Evolutionary conservation across 2,329 filamentous ascomycete species (phyloP).

Genomic region (Aspergillus fructus): DNA sequence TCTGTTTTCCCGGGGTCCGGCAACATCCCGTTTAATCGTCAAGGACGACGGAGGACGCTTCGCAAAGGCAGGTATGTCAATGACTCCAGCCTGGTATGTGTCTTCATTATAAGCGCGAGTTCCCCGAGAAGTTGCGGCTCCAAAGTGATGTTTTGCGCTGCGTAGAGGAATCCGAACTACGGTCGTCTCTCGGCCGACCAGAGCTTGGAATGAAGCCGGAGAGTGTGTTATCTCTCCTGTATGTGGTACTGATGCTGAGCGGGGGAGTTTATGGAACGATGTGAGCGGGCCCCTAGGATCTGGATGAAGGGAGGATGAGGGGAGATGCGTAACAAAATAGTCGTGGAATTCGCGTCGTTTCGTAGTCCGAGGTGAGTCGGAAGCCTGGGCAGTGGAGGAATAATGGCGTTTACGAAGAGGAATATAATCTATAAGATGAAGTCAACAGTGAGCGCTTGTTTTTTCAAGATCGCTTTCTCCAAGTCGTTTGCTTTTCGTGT

Average conservation of each 20-base stretch:
- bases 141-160: conserved; percentile 95
- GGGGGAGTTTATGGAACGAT: conserved; percentile 80
- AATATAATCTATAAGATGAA: conserved; percentile 32
- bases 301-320: conserved; percentile 87
- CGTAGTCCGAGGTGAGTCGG: conserved; percentile 10
- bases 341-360: conserved; percentile 72
- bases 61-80: conserved; percentile 90
- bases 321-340: conserved; percentile 95
- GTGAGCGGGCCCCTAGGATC: conserved; percentile 67
- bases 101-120: conserved; percentile 91
- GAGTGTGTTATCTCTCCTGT: conserved; percentile 50
- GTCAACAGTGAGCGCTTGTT: neutral
- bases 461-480: neutral
- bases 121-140: conserved; percentile 74
- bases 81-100: conserved; percentile 87
- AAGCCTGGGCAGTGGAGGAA: conserved; percentile 20
- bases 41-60: conserved; percentile 71
- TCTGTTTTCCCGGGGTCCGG: conserved; percentile 53
- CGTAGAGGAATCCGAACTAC: conserved; percentile 92
- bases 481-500: neutral
- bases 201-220: conserved; percentile 59
- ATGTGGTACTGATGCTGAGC: conserved; percentile 80
- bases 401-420: conserved; percentile 26
- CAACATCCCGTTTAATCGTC: conserved; percentile 38
- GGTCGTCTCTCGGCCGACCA: conserved; percentile 74